Conservation (phyloP, 306 rosid species). For the Mucuna pruriens region DNA sequence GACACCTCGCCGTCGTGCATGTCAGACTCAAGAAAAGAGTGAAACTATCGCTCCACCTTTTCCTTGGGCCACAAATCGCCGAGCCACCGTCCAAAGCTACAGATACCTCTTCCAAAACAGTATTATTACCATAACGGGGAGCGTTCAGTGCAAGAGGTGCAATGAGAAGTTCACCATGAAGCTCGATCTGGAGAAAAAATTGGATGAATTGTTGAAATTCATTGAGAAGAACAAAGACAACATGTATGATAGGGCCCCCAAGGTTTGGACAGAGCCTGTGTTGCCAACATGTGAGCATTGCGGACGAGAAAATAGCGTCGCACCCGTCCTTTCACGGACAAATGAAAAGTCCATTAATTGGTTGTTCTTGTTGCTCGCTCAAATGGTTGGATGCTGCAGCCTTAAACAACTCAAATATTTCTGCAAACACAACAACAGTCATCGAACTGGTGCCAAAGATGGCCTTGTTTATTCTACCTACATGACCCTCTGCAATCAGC, state of each 20-base stretch:
- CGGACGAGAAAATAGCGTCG: slow-evolving; percentile 35
- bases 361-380: slow-evolving; percentile 66
- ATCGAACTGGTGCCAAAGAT: not conserved
- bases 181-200: slow-evolving; percentile 23
- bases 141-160: slow-evolving; percentile 54
- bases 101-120: not conserved
- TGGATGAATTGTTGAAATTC: not conserved
- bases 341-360: slow-evolving; percentile 56
- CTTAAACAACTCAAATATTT: not conserved
- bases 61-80: slow-evolving; percentile 56
- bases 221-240: not conserved
- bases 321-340: slow-evolving; percentile 38
- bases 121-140: slow-evolving; percentile 40
- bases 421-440: not conserved
- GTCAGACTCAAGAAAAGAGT: not conserved
- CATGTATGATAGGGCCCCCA: slow-evolving; percentile 55
- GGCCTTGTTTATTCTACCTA: not conserved
- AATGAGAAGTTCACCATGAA: slow-evolving; percentile 6
- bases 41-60: slow-evolving; percentile 38
- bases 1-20: not conserved
- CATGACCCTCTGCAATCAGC: not conserved
- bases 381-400: slow-evolving; percentile 58
- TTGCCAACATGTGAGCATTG: slow-evolving; percentile 52
- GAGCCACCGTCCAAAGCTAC: slow-evolving; percentile 35
- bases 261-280: slow-evolving; percentile 46